Conservation (phyloP, 116 monocot species). For the Trichopus zeylanicus region DNA sequence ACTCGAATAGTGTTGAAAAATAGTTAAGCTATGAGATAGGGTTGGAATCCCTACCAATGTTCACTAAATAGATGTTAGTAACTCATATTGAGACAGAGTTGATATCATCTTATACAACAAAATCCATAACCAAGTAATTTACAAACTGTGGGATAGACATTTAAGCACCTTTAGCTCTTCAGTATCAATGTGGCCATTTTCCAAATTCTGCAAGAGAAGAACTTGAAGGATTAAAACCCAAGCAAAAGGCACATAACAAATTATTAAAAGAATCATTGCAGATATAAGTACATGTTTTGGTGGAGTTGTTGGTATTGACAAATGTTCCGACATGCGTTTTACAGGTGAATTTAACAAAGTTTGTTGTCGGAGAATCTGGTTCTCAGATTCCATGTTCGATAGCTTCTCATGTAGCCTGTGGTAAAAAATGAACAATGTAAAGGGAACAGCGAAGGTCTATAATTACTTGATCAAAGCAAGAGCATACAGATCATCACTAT, state of each 20-base stretch:
- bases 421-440: slow-evolving; percentile 9
- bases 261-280: not conserved
- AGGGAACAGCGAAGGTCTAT: not conserved
- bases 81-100: too few species aligned
- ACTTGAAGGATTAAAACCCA: slow-evolving; percentile 12
- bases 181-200: slow-evolving; percentile 57
- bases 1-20: too few species aligned
- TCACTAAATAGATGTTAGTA: too few species aligned
- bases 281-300: slow-evolving; percentile 42
- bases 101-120: too few species aligned
- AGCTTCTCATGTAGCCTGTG: slow-evolving; percentile 79
- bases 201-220: slow-evolving; percentile 37
- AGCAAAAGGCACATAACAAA: not conserved
- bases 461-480: not conserved
- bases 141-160: not conserved
- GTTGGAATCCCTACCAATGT: too few species aligned
- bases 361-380: slow-evolving; percentile 83
- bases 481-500: not conserved
- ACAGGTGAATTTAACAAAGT: slow-evolving; percentile 58
- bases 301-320: slow-evolving; percentile 63
- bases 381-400: slow-evolving; percentile 81
- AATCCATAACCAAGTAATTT: too few species aligned
- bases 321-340: slow-evolving; percentile 82
- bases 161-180: slow-evolving; percentile 49
- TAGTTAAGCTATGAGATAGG: too few species aligned